Evolutionary conservation across 2,329 filamentous ascomycete species (phyloP).

Genomic region (Chaetomium sp.): DNA sequence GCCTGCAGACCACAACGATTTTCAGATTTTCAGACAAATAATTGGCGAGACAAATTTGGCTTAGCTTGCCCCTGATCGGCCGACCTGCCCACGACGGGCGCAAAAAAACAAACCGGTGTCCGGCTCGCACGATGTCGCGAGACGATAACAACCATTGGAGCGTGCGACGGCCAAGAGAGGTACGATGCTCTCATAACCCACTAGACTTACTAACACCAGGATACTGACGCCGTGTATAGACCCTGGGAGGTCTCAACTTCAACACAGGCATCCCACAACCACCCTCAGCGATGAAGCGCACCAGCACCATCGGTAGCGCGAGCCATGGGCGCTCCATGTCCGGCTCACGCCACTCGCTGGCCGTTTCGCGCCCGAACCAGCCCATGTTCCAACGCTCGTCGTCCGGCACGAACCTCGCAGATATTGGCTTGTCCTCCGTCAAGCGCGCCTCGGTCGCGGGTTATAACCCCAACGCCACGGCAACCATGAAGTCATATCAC

Average conservation of each 20-base stretch:
- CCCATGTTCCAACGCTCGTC: constrained; percentile 81
- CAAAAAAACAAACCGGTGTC: not conserved
- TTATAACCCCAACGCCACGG: constrained; percentile 51
- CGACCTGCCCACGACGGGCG: not conserved
- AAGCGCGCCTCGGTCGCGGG: constrained; percentile 65
- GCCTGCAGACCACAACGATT: too few species aligned
- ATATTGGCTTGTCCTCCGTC: constrained; percentile 74
- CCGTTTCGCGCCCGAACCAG: constrained; percentile 74
- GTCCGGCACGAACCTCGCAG: constrained; percentile 72
- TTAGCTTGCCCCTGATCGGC: not conserved
- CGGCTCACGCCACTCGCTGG: constrained; percentile 77
- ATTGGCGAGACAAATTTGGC: not conserved
- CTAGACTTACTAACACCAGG: not conserved
- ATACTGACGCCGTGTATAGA: constrained; percentile 44
- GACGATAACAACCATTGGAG: constrained; percentile 85
- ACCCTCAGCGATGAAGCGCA: constrained; percentile 87
- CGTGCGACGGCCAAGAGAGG: constrained; percentile 81
- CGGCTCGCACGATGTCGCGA: constrained; percentile 64
- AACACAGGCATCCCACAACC: constrained; percentile 86
- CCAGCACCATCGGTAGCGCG: constrained; percentile 66
- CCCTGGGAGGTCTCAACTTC: constrained; percentile 74
- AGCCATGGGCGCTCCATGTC: constrained; percentile 79
- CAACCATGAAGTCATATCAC: constrained; percentile 60
- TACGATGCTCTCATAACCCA: constrained; percentile 25
- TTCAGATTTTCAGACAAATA: too few species aligned